Base-by-base conservation (phyloP, 2,329 filamentous ascomycete genomes). In the Curvularia sp. region DNA sequence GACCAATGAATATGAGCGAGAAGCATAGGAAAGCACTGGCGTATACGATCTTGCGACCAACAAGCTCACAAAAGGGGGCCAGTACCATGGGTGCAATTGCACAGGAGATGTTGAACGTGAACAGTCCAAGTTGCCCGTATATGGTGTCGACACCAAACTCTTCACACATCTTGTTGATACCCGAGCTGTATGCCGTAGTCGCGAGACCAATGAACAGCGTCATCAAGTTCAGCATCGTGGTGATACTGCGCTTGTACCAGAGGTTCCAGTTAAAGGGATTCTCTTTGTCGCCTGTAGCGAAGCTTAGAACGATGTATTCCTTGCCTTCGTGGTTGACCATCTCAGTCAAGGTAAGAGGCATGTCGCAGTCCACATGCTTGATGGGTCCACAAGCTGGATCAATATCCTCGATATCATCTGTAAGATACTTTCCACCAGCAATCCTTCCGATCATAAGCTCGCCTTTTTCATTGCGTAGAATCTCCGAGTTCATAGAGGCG, bases 191-290 rank as follows among this genome's bases (percentile, higher is more conserved):
- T 13, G 68, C 68, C 5, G 67, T 71, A 10, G 68, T 71, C 10
- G 67, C 68, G 0, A 71, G 61, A 46, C 68, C 68, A 53, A 71
- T 71, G 46, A 71, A 71, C 0, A 71, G 60, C 1, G 68, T 71
- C 68, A 71, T 71, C 39, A 71, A 32, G 47, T 70, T 70, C 21
- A 71, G 57, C 59, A 71, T 64, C n/a, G 67, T 71, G 12, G 67
- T 69, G 46, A 71, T 66, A 48, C 63, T 63, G 28, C 68, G 66
- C 59, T 71, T 71, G 59, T 71, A 70, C 67, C 68, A 71, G 2
- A 62, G 64, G 5, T 69, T 71, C 68, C 67, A 71, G 50, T 71
- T 71, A 57, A 71, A 71, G 0, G 68, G 68, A 39, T 71, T 71
- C 53, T 71, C 59, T 18, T 60, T 64, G 12, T 71, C 68, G 28